These are phyloP conservation scores for Apophysomyces sp. DNA, from an alignment of 371 early-diverging fungal genomes.

Conservation along the genomic window DNA sequence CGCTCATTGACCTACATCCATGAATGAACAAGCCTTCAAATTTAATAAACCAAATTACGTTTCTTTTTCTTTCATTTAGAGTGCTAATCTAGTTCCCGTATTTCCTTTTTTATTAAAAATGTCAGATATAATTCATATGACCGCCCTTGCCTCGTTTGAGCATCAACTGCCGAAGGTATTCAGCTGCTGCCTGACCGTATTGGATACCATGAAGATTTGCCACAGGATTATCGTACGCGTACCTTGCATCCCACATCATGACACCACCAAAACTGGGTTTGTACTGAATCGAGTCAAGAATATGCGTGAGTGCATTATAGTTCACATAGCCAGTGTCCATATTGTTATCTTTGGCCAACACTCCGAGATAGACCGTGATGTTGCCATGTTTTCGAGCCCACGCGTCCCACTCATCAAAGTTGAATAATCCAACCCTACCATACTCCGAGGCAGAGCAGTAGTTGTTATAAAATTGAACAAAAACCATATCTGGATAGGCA, in stretches of 20 bases:
- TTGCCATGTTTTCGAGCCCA: slow-evolving; percentile 34
- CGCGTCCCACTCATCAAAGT: slow-evolving; percentile 58
- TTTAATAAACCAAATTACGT: too few species aligned
- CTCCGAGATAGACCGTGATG: slow-evolving; percentile 52
- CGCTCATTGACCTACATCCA: too few species aligned
- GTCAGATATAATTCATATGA: neutral
- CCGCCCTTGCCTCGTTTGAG: neutral
- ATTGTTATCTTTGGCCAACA: slow-evolving; percentile 52
- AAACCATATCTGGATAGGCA: slow-evolving; percentile 57
- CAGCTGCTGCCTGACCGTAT: slow-evolving; percentile 29
- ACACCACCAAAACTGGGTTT: slow-evolving; percentile 60
- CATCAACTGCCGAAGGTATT: slow-evolving; percentile 17
- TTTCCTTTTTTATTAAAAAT: neutral
- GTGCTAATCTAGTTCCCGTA: neutral
- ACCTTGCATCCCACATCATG: slow-evolving; percentile 68
- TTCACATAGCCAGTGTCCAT: slow-evolving; percentile 56
- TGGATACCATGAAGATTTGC: slow-evolving; percentile 12
- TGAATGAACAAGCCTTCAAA: too few species aligned
- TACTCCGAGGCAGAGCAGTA: slow-evolving; percentile 41
- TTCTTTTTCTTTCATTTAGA: too few species aligned
- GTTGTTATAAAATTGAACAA: slow-evolving; percentile 79
- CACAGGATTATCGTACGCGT: slow-evolving; percentile 40
- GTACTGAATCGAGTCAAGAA: slow-evolving; percentile 34
- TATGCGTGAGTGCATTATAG: slow-evolving; percentile 32
- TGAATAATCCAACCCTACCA: slow-evolving; percentile 38